Evolutionary conservation across 805 yeast genomes (phyloP).

Genomic region (Sugiyamaella marilandica): DNA sequence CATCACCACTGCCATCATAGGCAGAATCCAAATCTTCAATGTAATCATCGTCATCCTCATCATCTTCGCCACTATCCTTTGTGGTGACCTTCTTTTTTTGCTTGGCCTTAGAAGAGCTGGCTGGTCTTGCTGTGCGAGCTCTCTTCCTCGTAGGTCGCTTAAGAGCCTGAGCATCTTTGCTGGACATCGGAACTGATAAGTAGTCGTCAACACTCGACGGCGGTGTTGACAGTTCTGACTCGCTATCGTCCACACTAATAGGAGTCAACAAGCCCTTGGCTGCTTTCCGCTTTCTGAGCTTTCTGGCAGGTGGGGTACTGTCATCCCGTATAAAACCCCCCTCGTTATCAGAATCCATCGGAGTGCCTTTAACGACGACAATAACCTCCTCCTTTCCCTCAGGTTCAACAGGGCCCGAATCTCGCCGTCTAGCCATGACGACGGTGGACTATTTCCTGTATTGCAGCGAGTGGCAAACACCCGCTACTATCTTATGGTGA

Average conservation of each 20-base stretch:
- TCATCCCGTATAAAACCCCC: background rate
- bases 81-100: background rate
- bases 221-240: slow-evolving; percentile 1
- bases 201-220: slow-evolving; percentile 7
- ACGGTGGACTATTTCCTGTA: background rate
- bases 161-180: slow-evolving; percentile 5
- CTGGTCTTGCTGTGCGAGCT: background rate
- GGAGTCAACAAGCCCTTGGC: background rate
- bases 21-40: background rate
- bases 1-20: slow-evolving; percentile 1
- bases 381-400: slow-evolving; percentile 4
- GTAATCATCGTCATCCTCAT: slow-evolving; percentile 2
- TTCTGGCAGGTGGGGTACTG: background rate
- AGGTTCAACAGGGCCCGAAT: background rate
- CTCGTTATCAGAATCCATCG: background rate
- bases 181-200: slow-evolving; percentile 3
- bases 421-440: background rate
- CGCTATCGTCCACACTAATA: background rate
- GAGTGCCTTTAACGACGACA: slow-evolving; percentile 3
- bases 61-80: slow-evolving; percentile 2
- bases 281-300: background rate
- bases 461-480: too few relatives aligned
- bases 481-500: too few relatives aligned
- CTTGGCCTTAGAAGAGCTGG: too few relatives aligned
- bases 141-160: background rate